Percentiles rank a stretch among this genome's conserved stretches.
These are phyloP conservation scores for Henningerozyma blattae DNA, from an alignment of 805 yeast genomes.

Conservation along the genomic window DNA sequence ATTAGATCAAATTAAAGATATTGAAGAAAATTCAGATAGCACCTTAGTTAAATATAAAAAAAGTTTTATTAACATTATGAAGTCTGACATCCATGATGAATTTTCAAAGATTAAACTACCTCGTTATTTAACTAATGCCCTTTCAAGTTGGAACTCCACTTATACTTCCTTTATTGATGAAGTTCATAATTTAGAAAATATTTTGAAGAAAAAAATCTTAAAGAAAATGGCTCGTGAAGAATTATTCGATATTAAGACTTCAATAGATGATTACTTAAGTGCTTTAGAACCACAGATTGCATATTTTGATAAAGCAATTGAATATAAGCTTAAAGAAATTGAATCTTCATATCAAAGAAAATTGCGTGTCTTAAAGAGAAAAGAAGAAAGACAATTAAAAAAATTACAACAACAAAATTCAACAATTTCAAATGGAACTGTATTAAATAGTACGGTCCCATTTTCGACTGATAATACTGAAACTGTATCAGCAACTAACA, in stretches of 20 bases:
- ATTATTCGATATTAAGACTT: conserved; percentile 20
- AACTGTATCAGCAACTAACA: too few relatives aligned
- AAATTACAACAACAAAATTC: conserved; percentile 1
- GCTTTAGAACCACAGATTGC: conserved; percentile 9
- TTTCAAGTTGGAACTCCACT: conserved; percentile 6
- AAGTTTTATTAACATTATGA: conserved; percentile 32
- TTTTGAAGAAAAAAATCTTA: conserved; percentile 15
- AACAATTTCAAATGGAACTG: not conserved
- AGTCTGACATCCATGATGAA: conserved; percentile 41
- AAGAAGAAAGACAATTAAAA: conserved; percentile 11
- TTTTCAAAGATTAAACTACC: conserved; percentile 32
- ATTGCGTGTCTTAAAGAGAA: conserved; percentile 17
- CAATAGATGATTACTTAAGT: conserved; percentile 12
- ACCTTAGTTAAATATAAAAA: conserved; percentile 32
- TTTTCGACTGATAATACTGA: too few relatives aligned
- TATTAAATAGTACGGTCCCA: too few relatives aligned
- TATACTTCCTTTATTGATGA: conserved; percentile 7
- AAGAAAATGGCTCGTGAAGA: conserved; percentile 17
- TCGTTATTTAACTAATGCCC: conserved; percentile 7
- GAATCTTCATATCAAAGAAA: conserved; percentile 14
- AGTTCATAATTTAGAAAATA: conserved; percentile 9
- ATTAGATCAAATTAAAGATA: conserved; percentile 32
- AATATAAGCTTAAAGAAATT: conserved; percentile 23
- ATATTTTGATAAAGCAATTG: conserved; percentile 12
- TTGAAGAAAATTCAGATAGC: conserved; percentile 33